Evolutionary conservation across 2,329 filamentous ascomycete species (phyloP), one percentile per base, ranked within the genome.

Genomic region (Alternaria viburni): DNA sequence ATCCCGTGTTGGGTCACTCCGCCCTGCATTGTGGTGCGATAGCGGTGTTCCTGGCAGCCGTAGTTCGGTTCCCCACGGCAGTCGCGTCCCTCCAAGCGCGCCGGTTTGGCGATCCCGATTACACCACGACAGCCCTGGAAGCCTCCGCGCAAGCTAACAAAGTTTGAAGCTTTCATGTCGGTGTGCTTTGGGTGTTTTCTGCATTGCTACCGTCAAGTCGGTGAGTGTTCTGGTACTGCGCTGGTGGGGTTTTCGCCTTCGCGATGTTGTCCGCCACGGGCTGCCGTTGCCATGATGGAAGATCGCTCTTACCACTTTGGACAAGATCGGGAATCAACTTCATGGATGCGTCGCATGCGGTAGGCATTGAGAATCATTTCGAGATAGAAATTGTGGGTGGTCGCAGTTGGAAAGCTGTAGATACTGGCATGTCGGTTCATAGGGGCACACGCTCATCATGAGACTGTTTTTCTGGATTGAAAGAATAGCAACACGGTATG

Each of bases 21-120:
- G 17, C 57, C 23, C 51, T 43, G 52, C 58, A 57, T 47, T 44
- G 49, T 28, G n/a, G 60, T 43, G 26, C 46, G 43, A 56, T 46
- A 28, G 30, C 52, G 54, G 55, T 50, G 59, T 61, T 46, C 59
- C 59, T 57, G 59, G 44, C 45, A 32, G 23, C 54, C 46, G 54
- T 47, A 59, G 47, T 47, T 67, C 66, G 66, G 66, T 68, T 68
- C 66, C 66, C 66, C 66, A 64, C 61, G 61, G 57, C 61, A 54
- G 64, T 64, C 57, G 62, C 56, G 58, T 49, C 54, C 6, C 56
- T 26, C 54, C 49, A 51, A 26, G 52, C 45, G 36, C 25, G 49
- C 19, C 55, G 32, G 19, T 30, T 26, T 47, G 36, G 41, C 25
- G 21, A 21, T 44, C 47, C 32, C 50, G 54, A 66, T 66, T 66